Conservation (phyloP, 1,284 basidiomycete genomes). For the Abortiporus biennis region DNA sequence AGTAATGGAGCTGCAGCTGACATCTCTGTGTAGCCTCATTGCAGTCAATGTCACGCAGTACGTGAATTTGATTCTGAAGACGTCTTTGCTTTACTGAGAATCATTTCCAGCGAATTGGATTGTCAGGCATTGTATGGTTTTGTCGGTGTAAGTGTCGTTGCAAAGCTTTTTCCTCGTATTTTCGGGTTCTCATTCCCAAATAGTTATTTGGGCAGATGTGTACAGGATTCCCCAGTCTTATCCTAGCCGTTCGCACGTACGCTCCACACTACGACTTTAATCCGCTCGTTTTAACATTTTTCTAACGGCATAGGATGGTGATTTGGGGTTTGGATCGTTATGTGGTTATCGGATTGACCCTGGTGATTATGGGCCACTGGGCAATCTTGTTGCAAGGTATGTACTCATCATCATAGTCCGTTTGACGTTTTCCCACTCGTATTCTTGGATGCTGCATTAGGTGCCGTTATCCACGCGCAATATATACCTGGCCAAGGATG, state of each 20-base stretch:
- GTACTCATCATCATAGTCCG: conserved; percentile 6
- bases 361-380: conserved; percentile 67
- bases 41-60: conserved; percentile 30
- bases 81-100: conserved; percentile 1
- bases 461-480: not conserved
- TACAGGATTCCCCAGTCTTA: not conserved
- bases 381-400: conserved; percentile 61
- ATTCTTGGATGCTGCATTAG: not conserved
- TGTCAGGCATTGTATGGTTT: conserved; percentile 71
- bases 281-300: too few relatives aligned
- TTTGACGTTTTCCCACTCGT: not conserved
- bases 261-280: too few relatives aligned
- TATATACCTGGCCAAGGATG: conserved; percentile 1
- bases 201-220: too few relatives aligned
- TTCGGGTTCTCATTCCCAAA: too few relatives aligned
- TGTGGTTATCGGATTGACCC: conserved; percentile 43
- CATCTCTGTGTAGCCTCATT: conserved; percentile 38
- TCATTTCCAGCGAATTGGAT: conserved; percentile 41
- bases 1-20: too few relatives aligned
- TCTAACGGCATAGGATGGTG: conserved; percentile 44
- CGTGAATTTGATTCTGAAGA: conserved; percentile 26
- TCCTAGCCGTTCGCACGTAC: not conserved
- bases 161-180: too few relatives aligned
- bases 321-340: conserved; percentile 57
- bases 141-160: conserved; percentile 61